Base-by-base conservation (phyloP, 768 basidiomycete species). In the Fomitopsis pulvina region DNA sequence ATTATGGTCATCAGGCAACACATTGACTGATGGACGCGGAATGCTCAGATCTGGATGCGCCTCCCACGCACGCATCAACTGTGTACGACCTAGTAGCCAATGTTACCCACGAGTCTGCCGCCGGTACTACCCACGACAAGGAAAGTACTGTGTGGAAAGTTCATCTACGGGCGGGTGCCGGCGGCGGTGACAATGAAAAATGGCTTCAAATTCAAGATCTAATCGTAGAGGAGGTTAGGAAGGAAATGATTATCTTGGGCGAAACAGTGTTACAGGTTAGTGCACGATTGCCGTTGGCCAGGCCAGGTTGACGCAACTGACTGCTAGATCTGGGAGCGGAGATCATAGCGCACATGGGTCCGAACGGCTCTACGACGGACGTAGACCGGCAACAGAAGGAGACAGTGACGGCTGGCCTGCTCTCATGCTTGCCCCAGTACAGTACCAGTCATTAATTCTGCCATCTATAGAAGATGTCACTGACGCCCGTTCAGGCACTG, bases 121-220 rank as follows among this genome's bases (percentile, higher is more conserved):
- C 92, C 21, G 92, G 93, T n/a, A 96, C 94, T 29, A 93, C 94
- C 11, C 81, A 87, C 51, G 89, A 94, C 65, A 93, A 92, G 63
- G 89, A 86, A 57, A 86, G 83, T 50, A 92, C 93, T 14, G 82
- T 87, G 16, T 95, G 92, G 90, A 97, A 98, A 66, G 86, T 83
- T 25, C 88, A 94, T 68, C 75, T 93, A 45, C 79, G 86, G 52
- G 83, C 82, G 44, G 80, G 80, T 25, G 79, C 81, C 16, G 85
- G 83, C 44, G 85, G 83, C 14, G 87, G 83, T 29, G 88, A 93
- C 54, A 76, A 72, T 44, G 94, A 97, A 67, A 91, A 87, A 63
- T 98, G 96, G 96, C 87, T 90, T 66, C 85, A 92, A 72, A 85
- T 98, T 44, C 92, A 97, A 67, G 95, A 99, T 71, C 74, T 99